These are phyloP conservation scores for Talaromyces rugulosus DNA, from an alignment of 2,329 filamentous ascomycete genomes.

Conservation along the genomic window DNA sequence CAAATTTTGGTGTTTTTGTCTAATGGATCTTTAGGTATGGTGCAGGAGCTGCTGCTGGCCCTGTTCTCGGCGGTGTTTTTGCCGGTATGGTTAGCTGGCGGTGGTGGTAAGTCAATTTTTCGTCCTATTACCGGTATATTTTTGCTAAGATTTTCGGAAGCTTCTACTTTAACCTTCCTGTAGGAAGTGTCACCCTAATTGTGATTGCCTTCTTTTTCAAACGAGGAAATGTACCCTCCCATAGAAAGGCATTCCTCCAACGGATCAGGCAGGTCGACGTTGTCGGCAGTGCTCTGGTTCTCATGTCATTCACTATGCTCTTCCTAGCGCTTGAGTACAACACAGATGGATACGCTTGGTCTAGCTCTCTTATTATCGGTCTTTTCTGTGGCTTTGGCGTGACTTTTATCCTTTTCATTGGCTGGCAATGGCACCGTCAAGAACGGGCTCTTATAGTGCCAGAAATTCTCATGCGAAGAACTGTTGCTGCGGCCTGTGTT, in stretches of 20 bases:
- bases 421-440: slow-evolving; percentile 16
- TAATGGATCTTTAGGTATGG: slow-evolving; percentile 15
- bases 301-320: slow-evolving; percentile 22
- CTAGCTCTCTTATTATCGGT: slow-evolving; percentile 18
- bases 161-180: slow-evolving; percentile 18
- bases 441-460: slow-evolving; percentile 21
- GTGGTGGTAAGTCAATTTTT: slow-evolving; percentile 16
- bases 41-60: slow-evolving; percentile 27
- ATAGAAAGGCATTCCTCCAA: slow-evolving; percentile 13
- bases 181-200: slow-evolving; percentile 14
- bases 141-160: background rate
- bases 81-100: slow-evolving; percentile 23
- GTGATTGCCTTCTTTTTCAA: slow-evolving; percentile 14
- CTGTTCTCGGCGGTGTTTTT: slow-evolving; percentile 34
- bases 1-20: background rate
- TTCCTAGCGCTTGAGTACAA: slow-evolving; percentile 26
- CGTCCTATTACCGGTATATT: background rate
- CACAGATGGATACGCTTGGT: slow-evolving; percentile 21
- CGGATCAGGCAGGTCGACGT: slow-evolving; percentile 22
- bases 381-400: slow-evolving; percentile 22
- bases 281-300: slow-evolving; percentile 19
- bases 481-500: slow-evolving; percentile 19
- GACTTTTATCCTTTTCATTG: slow-evolving; percentile 21
- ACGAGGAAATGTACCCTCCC: background rate
- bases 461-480: slow-evolving; percentile 17